Conservation (phyloP, 768 basidiomycete genomes). For the Amyloporia xantha region DNA sequence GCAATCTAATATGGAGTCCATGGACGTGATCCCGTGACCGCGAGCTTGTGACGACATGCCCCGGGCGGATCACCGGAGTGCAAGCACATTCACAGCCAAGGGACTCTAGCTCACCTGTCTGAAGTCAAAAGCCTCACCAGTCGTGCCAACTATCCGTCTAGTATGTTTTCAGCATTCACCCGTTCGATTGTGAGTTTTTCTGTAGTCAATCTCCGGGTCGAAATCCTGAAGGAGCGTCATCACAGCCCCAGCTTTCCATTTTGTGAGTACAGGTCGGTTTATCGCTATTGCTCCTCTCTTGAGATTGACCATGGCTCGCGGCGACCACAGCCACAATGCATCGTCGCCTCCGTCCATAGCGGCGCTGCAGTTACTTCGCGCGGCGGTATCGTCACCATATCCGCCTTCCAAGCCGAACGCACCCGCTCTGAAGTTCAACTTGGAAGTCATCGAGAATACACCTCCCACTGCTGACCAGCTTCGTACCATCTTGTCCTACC, state of each 20-base stretch:
- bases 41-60: too few relatives aligned
- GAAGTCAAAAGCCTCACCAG: too few relatives aligned
- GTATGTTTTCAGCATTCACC: constrained; percentile 17
- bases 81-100: too few relatives aligned
- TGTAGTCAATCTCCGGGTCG: background rate
- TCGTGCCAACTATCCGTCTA: background rate
- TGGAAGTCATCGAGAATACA: constrained; percentile 61
- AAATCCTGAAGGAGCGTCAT: too few relatives aligned
- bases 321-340: constrained; percentile 64
- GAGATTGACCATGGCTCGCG: too few relatives aligned
- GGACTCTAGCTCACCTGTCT: too few relatives aligned
- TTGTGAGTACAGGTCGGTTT: constrained; percentile 35
- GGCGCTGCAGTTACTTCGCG: constrained; percentile 53
- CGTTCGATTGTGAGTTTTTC: constrained; percentile 12
- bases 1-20: too few relatives aligned
- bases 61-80: too few relatives aligned
- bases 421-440: constrained; percentile 57
- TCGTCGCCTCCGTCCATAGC: constrained; percentile 57
- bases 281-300: too few relatives aligned
- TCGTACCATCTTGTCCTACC: constrained; percentile 56
- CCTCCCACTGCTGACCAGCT: constrained; percentile 66
- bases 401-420: constrained; percentile 42
- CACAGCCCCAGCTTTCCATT: constrained; percentile 55
- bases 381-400: constrained; percentile 55
- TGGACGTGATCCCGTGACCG: too few relatives aligned